Percentiles rank a stretch among this genome's conserved stretches.
These are phyloP conservation scores for Evernia prunastri DNA, from an alignment of 495 filamentous ascomycete species.

Conservation along the genomic window DNA sequence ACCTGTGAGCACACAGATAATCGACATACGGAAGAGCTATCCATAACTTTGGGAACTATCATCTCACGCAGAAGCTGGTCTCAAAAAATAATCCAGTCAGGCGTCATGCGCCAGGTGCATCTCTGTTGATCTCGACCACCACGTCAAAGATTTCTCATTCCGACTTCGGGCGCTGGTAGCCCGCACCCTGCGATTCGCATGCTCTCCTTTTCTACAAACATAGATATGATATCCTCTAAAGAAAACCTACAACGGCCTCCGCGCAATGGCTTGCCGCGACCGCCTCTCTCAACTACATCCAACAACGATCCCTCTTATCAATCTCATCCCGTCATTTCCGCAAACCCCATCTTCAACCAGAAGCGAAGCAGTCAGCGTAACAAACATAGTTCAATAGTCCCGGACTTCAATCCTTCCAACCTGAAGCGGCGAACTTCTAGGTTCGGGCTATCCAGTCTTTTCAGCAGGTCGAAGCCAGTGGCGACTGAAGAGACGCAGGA, in stretches of 20 bases:
- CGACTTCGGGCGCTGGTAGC: not conserved
- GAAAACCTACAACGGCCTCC: not conserved
- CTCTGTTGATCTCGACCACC: not conserved
- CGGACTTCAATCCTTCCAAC: not conserved
- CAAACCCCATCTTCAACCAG: not conserved
- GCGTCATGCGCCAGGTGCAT: not conserved
- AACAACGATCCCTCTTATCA: not conserved
- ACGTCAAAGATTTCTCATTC: not conserved
- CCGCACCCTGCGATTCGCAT: not conserved
- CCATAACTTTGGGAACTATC: not conserved
- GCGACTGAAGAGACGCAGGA: constrained; percentile 8
- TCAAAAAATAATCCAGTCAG: not conserved
- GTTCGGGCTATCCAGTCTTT: constrained; percentile 18
- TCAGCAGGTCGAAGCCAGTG: constrained; percentile 13
- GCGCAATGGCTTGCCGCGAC: not conserved
- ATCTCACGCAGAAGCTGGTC: not conserved
- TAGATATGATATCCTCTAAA: not conserved
- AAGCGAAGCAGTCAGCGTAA: not conserved
- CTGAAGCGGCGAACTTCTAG: constrained; percentile 21
- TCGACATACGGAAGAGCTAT: not conserved
- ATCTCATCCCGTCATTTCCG: not conserved
- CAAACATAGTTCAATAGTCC: constrained; percentile 6
- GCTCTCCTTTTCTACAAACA: not conserved
- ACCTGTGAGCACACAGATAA: not conserved
- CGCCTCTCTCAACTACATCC: not conserved